Percentiles rank a stretch among this genome's conserved stretches.
phyloP scores from a whole-genome alignment of 805 yeast species.

The Candida chilensis region DNA sequence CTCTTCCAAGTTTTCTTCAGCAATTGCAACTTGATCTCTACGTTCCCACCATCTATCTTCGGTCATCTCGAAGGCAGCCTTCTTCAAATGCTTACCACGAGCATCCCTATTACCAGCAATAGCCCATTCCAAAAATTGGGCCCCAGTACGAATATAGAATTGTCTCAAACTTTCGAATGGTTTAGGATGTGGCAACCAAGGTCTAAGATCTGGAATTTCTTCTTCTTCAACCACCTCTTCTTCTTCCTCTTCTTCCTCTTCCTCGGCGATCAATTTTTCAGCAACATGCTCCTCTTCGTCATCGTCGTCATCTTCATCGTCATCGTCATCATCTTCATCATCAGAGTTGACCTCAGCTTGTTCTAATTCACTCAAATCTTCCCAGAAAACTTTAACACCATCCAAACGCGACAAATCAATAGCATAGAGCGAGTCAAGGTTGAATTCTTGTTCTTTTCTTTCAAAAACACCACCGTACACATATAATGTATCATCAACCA shows the following conservation, averaged over 20 bases:
- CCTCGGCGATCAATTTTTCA: conserved; percentile 42
- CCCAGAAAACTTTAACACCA: conserved; percentile 88
- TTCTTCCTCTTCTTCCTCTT: conserved; percentile 62
- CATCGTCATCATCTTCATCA: conserved; percentile 55
- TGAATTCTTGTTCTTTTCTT: conserved; percentile 75
- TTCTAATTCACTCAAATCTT: conserved; percentile 56
- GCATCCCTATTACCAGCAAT: conserved; percentile 78
- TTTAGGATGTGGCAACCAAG: conserved; percentile 97
- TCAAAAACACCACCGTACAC: conserved; percentile 92
- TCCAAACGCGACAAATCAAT: conserved; percentile 81
- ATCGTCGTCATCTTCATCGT: conserved; percentile 63
- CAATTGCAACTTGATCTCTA: conserved; percentile 81
- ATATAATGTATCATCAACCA: conserved; percentile 73
- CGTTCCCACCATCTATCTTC: conserved; percentile 99
- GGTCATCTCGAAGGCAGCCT: conserved; percentile 81
- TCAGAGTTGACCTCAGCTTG: conserved; percentile 50
- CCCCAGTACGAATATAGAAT: conserved; percentile 81
- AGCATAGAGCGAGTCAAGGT: conserved; percentile 77
- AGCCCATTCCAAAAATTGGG: conserved; percentile 87
- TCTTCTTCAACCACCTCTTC: conserved; percentile 52
- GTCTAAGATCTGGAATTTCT: conserved; percentile 82
- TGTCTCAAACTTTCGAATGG: conserved; percentile 80
- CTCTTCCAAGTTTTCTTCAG: conserved; percentile 86
- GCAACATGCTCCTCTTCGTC: conserved; percentile 30
- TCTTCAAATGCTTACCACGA: conserved; percentile 84